These are phyloP conservation scores for Colletotrichum acutatum DNA, from an alignment of 2,329 filamentous ascomycete species.

Conservation along the genomic window DNA sequence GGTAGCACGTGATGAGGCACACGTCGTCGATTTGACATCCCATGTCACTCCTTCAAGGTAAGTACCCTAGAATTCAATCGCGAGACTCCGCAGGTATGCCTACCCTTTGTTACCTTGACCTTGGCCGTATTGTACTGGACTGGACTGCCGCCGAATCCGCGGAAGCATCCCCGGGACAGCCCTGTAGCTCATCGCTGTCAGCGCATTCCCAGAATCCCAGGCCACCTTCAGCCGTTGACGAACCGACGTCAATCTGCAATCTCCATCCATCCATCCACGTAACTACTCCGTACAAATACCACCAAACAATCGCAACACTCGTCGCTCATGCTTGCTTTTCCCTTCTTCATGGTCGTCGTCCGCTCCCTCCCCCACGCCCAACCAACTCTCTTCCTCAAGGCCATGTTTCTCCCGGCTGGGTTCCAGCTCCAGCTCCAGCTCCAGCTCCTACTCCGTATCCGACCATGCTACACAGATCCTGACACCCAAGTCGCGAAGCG, in stretches of 20 bases:
- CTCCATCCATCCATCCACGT: background rate
- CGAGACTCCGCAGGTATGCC: no score
- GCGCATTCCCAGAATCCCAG: background rate
- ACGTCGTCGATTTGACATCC: no score
- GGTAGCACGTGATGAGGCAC: background rate
- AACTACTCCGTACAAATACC: background rate
- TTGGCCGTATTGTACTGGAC: no score
- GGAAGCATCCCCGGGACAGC: background rate
- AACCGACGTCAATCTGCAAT: background rate
- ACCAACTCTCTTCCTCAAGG: background rate
- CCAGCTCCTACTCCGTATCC: no score
- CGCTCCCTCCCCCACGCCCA: background rate
- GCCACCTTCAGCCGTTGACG: background rate
- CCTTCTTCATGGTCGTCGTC: background rate
- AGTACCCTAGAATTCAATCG: no score
- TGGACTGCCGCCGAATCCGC: background rate
- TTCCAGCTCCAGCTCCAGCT: background rate
- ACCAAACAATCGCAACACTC: background rate
- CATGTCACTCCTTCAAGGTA: no score
- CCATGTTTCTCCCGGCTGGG: background rate
- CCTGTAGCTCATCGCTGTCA: background rate
- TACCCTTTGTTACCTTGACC: no score
- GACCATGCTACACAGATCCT: background rate
- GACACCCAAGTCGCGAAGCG: background rate
- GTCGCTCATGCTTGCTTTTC: background rate